Evolutionary conservation across 331 rosid genomes (phyloP), one percentile per base, ranked within the genome.

Genomic region (Malus hybrid): DNA sequence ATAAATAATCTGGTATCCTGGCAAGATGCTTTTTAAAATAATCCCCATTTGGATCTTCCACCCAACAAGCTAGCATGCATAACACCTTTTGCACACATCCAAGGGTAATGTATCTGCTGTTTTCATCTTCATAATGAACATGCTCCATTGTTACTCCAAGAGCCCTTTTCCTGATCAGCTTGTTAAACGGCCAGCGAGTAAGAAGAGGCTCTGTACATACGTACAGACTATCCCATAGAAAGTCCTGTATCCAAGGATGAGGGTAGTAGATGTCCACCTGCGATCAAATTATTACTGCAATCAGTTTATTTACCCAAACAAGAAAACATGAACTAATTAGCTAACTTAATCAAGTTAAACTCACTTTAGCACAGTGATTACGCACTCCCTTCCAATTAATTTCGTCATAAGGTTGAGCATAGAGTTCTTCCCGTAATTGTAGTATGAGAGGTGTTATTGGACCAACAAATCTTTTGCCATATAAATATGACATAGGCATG

Each of bases 21-120:
- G 68, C 76, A 4, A 72, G 76, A 72, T 72, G 76, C 57, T 72
- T 60, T 39, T 72, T 72, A 7, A 84, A 88, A 68, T 86, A 80
- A 71, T 86, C 85, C 29, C 90, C 93, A 6, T 82, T 71, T 16
- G 88, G 90, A 88, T 88, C 90, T 71, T 88, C 90, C n/a, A 19
- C 86, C 93, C 93, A 88, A 66, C 93, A 88, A 55, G 89, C 86
- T 24, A 72, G 76, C 68, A 72, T 72, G 11, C 76, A 60, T 39
- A 72, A 10, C 11, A 60, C 76, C 84, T 81, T 81, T 66, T 76
- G 78, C 10, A 71, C 81, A 48, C 62, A 29, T 28, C 71, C 81
- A 16, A 55, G 71, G 10, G 78, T 32, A 13, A 81, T 76, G 62
- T 81, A 81, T 16, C 24, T 24, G 1, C 24, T 24, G 24, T 24